These are phyloP conservation scores for Diaporthe vaccinii DNA, from an alignment of 2,329 filamentous ascomycete species.

Conservation along the genomic window DNA sequence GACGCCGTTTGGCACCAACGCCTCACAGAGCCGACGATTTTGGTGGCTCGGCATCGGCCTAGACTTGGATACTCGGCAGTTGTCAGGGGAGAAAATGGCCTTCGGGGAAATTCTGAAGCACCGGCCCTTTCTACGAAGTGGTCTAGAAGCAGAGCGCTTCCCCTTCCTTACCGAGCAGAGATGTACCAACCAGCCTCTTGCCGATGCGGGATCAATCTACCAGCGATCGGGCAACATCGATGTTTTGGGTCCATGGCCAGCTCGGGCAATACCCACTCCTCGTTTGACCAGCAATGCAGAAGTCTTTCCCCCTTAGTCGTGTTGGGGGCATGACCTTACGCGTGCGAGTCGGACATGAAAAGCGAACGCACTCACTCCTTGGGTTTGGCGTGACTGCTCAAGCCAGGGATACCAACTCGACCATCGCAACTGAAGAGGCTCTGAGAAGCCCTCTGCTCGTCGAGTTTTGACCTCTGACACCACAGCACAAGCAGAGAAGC, in stretches of 20 bases:
- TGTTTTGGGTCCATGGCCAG: neutral
- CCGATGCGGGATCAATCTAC: neutral
- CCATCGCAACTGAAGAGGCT: neutral
- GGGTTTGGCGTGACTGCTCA: neutral
- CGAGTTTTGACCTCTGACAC: neutral
- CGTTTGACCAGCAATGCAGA: neutral
- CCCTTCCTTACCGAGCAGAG: neutral
- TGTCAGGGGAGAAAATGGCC: neutral
- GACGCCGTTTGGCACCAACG: slow-evolving; percentile 7
- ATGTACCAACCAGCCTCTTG: neutral
- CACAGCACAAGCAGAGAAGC: neutral
- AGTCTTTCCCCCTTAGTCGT: neutral
- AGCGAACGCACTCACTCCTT: neutral
- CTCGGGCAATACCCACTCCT: neutral
- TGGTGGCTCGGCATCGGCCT: neutral
- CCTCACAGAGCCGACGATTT: neutral
- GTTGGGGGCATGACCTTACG: neutral
- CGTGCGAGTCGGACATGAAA: neutral
- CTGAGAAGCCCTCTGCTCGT: neutral
- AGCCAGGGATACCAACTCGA: neutral
- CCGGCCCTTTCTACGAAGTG: neutral
- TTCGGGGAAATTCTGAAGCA: slow-evolving; percentile 10
- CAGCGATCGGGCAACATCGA: neutral
- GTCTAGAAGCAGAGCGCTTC: neutral
- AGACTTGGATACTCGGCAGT: neutral